Conservation (phyloP, 2,329 filamentous ascomycete species). For the Grosmannia penicillata region DNA sequence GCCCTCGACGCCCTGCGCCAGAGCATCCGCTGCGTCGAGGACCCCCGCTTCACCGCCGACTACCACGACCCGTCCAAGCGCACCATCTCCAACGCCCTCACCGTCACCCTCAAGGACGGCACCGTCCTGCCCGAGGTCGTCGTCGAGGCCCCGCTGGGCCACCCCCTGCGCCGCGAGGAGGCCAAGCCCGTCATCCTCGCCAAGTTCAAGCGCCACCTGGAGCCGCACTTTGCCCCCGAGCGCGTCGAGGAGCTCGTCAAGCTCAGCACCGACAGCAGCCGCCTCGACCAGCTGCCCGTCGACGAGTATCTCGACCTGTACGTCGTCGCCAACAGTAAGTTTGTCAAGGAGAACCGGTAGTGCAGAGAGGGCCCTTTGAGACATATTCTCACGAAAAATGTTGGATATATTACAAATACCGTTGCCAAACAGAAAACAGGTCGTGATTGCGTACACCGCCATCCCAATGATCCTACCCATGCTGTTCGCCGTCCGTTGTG, state of each 20-base stretch:
- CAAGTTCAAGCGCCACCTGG: constrained; percentile 90
- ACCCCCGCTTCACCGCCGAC: constrained; percentile 83
- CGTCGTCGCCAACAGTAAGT: constrained; percentile 46
- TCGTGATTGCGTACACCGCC: too few relatives aligned
- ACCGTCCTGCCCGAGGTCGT: constrained; percentile 81
- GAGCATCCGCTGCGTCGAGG: constrained; percentile 92
- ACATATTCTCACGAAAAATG: too few relatives aligned
- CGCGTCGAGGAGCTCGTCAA: constrained; percentile 73
- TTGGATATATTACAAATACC: background rate
- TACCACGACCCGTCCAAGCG: constrained; percentile 91
- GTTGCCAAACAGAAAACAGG: too few relatives aligned
- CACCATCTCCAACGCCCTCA: constrained; percentile 94
- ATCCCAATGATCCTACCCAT: too few relatives aligned
- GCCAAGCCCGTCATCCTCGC: constrained; percentile 92
- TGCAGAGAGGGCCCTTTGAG: too few relatives aligned
- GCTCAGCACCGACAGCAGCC: constrained; percentile 59
- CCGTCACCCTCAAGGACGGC: constrained; percentile 87
- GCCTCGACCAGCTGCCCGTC: constrained; percentile 66
- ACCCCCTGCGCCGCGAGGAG: constrained; percentile 81
- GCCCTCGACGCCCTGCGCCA: constrained; percentile 84
- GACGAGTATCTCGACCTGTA: constrained; percentile 91
- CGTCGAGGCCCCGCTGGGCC: constrained; percentile 87
- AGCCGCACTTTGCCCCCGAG: constrained; percentile 62
- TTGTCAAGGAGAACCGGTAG: constrained; percentile 18
- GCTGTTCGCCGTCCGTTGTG: too few relatives aligned